Evolutionary conservation across 225 moss, liverwort and hornwort genomes (phyloP), one percentile per base, ranked within the genome.

Genomic region (Pleurozium schreberi): DNA sequence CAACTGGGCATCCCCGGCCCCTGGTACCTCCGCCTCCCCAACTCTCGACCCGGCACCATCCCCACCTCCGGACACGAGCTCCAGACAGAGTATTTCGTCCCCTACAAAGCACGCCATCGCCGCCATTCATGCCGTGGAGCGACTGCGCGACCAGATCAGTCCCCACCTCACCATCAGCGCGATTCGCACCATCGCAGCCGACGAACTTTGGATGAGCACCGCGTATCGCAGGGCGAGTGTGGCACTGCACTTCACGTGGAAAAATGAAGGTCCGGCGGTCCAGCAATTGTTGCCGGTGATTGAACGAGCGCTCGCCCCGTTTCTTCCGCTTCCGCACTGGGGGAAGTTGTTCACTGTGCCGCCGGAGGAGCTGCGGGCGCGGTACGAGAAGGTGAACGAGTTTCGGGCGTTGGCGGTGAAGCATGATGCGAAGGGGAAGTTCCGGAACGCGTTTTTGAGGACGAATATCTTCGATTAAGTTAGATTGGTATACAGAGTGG

Each of bases 1-100:
- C 95, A 94, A 74, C 58, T 92, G 92, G 95, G 94, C 57, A 86
- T 93, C 14, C 90, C 91, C 0, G 94, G 95, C 27, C 91, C 93
- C 18, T 95, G 90, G 88, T 83, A 93, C 86, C 88, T 92, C 36
- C 92, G 91, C 3, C 87, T 95, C 18, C 95, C 95, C 19, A 91
- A 94, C 87, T 93, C 90, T 30, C 88, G 90, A 11, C 61, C 89
- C 8, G 92, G 89, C 8, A 83, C 84, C 65, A 86, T 52, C 26
- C 82, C 94, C 5, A 61, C 82, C 76, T 89, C 64, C 27, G 92
- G 92, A 11, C 52, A 85, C 28, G 92, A 92, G 75, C 92, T 92
- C 3, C 92, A 92, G 8, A 10, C 92, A 9, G 92, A 92, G 89
- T 92, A 91, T 5, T 31, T 86, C 8, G 75, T 93, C 18, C 34